phyloP scores from a whole-genome alignment of 2,329 filamentous ascomycete species.

The Botryosphaeria agaves region DNA sequence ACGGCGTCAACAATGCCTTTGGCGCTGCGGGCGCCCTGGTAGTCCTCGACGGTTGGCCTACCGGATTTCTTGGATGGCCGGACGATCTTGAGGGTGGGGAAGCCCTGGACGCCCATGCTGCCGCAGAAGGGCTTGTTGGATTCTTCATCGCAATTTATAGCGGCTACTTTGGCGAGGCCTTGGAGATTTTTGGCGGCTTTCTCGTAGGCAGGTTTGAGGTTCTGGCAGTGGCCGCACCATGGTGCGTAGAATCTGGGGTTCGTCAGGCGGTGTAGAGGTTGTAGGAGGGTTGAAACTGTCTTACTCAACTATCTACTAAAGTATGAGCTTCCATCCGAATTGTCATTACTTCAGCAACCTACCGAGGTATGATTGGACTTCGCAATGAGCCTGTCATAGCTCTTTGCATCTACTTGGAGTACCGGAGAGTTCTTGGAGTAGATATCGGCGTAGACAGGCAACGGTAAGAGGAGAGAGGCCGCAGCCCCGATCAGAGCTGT shows the following conservation, averaged over 20 bases:
- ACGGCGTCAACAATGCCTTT: slow-evolving; percentile 78
- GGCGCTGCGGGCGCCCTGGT: slow-evolving; percentile 68
- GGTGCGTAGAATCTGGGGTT: slow-evolving; percentile 80
- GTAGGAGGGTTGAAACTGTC: slow-evolving; percentile 1
- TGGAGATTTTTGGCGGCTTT: slow-evolving; percentile 78
- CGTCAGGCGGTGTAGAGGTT: not conserved
- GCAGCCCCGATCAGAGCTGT: slow-evolving; percentile 31
- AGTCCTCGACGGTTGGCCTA: slow-evolving; percentile 75
- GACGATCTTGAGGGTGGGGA: slow-evolving; percentile 90
- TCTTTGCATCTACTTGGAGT: slow-evolving; percentile 61
- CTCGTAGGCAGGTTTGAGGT: slow-evolving; percentile 87
- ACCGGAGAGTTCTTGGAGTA: slow-evolving; percentile 83
- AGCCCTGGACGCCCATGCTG: slow-evolving; percentile 75
- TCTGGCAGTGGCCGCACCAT: slow-evolving; percentile 96
- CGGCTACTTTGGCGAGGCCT: slow-evolving; percentile 73
- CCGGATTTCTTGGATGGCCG: slow-evolving; percentile 66
- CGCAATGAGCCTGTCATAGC: slow-evolving; percentile 66
- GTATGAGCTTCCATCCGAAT: not conserved
- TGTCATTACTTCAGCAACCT: slow-evolving; percentile 21
- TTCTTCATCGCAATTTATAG: slow-evolving; percentile 89
- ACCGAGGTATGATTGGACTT: slow-evolving; percentile 87
- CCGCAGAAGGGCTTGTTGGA: slow-evolving; percentile 78
- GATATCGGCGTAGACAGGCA: slow-evolving; percentile 51
- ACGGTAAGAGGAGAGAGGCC: slow-evolving; percentile 45
- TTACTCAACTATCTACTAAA: slow-evolving; percentile 21